phyloP scores from a whole-genome alignment of 1,284 basidiomycete species.

The Cryptococcus wingfieldii region DNA sequence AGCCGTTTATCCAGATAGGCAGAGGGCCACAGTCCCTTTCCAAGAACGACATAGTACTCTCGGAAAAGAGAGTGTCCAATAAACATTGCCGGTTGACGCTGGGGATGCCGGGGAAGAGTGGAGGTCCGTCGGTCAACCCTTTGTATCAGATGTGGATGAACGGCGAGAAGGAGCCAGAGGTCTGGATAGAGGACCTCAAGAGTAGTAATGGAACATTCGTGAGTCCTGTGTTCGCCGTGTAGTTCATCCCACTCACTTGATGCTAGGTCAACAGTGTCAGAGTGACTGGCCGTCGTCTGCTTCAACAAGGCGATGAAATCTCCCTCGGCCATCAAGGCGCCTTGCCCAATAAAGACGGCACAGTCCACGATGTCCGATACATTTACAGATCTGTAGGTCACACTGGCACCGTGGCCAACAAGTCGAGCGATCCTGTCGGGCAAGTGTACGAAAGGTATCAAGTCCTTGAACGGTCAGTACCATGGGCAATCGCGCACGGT shows the following conservation, averaged over 20 bases:
- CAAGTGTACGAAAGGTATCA: conserved; percentile 44
- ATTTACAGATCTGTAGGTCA: conserved; percentile 42
- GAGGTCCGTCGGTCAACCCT: too few relatives aligned
- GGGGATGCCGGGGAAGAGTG: conserved; percentile 23
- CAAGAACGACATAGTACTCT: conserved; percentile 39
- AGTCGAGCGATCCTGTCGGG: conserved; percentile 46
- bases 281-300: conserved; percentile 57
- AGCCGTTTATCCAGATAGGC: conserved; percentile 38
- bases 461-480: conserved; percentile 38
- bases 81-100: conserved; percentile 41
- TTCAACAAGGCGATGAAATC: conserved; percentile 75
- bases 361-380: conserved; percentile 52
- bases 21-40: conserved; percentile 29
- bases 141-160: conserved; percentile 21
- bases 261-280: conserved; percentile 65
- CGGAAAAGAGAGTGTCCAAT: conserved; percentile 44
- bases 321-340: conserved; percentile 62
- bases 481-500: neutral
- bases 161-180: conserved; percentile 52
- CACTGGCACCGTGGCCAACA: conserved; percentile 5
- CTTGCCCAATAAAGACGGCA: conserved; percentile 34
- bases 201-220: conserved; percentile 85
- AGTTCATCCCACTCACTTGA: neutral
- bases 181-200: conserved; percentile 61
- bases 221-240: conserved; percentile 40